A percentile compares a stretch with the other conserved stretches of the same genome.
Conservation (phyloP, 352 stramenopile species). For the Pythium aquatile region DNA sequence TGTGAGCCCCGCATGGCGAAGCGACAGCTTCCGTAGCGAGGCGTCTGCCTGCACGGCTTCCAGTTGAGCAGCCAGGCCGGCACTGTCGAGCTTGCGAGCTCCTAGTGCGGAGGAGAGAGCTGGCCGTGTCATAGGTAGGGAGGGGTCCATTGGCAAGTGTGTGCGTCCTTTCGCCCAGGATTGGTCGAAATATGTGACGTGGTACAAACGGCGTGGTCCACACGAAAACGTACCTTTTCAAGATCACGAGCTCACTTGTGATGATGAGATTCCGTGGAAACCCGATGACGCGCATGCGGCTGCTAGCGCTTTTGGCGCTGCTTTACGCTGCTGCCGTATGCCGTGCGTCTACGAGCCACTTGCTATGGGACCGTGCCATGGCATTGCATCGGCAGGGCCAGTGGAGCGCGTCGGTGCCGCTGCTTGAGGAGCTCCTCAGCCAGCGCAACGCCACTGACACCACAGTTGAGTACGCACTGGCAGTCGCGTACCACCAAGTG, state of each 20-base stretch:
- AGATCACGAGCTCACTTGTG: neutral
- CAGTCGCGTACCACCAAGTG: neutral
- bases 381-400: neutral
- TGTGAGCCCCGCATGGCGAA: constrained; percentile 33
- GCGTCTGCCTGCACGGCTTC: constrained; percentile 16
- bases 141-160: too few species aligned
- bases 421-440: neutral
- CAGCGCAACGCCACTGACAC: neutral
- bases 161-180: neutral
- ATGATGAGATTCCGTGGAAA: neutral
- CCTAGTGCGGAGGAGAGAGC: neutral
- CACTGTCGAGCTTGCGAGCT: constrained; percentile 31
- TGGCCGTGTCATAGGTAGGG: neutral
- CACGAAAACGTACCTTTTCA: constrained; percentile 2
- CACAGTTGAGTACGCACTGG: neutral
- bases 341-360: neutral
- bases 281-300: neutral
- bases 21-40: constrained; percentile 20
- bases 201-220: constrained; percentile 1
- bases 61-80: constrained; percentile 27
- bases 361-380: constrained; percentile 7
- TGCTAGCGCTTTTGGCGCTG: neutral
- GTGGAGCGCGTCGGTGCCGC: neutral
- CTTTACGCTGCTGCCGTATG: neutral
- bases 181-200: neutral